Evolutionary conservation across 257 asterid species (phyloP), one percentile per base, ranked within the genome.

Genomic region (Nicotiana tomentosiformis): DNA sequence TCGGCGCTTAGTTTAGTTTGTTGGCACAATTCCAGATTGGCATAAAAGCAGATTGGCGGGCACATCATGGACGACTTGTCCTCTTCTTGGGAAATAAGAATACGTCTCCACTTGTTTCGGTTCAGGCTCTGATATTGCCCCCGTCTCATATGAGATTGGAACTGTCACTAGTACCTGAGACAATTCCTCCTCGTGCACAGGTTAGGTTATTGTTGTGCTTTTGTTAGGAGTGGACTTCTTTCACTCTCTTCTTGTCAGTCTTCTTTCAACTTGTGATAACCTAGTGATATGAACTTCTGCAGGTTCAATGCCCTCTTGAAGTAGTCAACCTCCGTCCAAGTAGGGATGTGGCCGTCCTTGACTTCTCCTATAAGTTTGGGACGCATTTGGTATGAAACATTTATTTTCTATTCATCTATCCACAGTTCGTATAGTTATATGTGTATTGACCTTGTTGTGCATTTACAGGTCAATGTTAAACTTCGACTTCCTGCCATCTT

Each of bases 161-260:
- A 84, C 91, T 92, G 81, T 95, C 98, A 26, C 86, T 89, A 82
- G 98, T 95, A 74, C 98, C 98, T 0, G 98, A 93, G 46, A 93
- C 97, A 65, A 95, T 95, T 86, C 98, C 98, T 65, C 98, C 98
- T 32, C 90, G 98, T 86, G 98, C 98, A 56, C 98, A 95, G 98
- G 98, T 93, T 37, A 29, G 85, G 56, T 77, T 81, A 3, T 56
- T 30, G 30, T 16, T 15, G 80, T 51, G 80, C 64, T 49, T 26
- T n/a, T 74, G 4, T 26, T 49, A 49, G 62, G 62, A 72, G 60
- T 26, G 80, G 65, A 51, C 46, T 76, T 51, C 64, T 33, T 76
- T 61, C 80, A 26, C 46, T 76, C 30, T 51, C 64, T 15, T 51
- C 17, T 76, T 16, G 35, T 23, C 4, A 26, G 64, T 76, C 29